Evolutionary conservation across 2,329 filamentous ascomycete species (phyloP).

Genomic region (Onygena corvina): DNA sequence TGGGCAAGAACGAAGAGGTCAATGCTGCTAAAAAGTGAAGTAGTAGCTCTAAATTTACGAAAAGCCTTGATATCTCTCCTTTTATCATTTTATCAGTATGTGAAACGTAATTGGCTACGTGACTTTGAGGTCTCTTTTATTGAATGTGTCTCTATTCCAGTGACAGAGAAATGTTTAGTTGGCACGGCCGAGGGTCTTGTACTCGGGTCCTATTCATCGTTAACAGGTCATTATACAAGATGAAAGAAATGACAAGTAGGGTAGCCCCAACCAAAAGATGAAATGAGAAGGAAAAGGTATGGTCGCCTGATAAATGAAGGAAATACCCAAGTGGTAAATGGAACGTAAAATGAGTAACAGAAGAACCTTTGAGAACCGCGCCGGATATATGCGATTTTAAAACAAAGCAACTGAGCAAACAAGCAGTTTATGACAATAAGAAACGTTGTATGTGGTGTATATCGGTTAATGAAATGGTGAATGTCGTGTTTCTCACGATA

Average conservation of each 20-base stretch:
- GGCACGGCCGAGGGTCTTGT: conserved; percentile 2
- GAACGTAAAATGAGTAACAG: background rate
- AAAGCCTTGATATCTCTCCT: too few relatives aligned
- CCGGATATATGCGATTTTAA: conserved; percentile 7
- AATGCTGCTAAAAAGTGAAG: conserved; percentile 10
- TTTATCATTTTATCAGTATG: too few relatives aligned
- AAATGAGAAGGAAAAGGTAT: background rate
- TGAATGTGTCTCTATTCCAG: background rate
- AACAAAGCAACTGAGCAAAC: background rate
- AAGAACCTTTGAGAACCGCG: background rate
- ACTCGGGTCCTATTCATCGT: background rate
- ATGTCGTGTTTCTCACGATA: conserved; percentile 27
- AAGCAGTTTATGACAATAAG: background rate
- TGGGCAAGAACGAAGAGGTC: conserved; percentile 69
- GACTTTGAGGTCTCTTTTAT: too few relatives aligned
- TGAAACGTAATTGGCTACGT: too few relatives aligned
- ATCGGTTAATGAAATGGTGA: background rate
- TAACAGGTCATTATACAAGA: conserved; percentile 3
- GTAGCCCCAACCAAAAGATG: background rate
- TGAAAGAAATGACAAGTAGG: background rate
- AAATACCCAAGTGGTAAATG: background rate
- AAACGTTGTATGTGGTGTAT: background rate
- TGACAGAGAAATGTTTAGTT: background rate
- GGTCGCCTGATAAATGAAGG: background rate
- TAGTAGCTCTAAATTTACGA: too few relatives aligned